Base-by-base conservation (phyloP, 495 filamentous ascomycete genomes). In the Penicillium nucicola region DNA sequence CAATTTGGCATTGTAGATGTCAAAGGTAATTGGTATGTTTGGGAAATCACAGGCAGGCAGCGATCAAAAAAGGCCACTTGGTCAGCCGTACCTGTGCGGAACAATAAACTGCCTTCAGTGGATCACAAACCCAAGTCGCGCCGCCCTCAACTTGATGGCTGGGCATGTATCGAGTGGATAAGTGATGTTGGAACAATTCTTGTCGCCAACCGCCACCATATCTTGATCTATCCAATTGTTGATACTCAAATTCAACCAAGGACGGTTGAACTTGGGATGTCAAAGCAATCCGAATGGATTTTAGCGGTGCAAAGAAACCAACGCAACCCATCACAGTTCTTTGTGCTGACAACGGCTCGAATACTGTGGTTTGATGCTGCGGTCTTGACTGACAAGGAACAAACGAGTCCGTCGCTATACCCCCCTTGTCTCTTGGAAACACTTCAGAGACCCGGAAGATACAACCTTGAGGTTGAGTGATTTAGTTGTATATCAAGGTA, bases 1-100 rank as follows among this genome's bases (percentile, higher is more conserved):
- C 85, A 88, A 62, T 68, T 96, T 41, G 88, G 75, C 9, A 77
- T 93, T 18, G 74, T 95, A 18, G 90, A 95, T 60, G 77, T 81
- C 34, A 58, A 66, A 37, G 91, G 90, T 0, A 71, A 74, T 28
- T 96, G 92, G 92, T 84, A 71, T 56, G 63, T 95, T 4, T 95
- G 86, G 84, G 79, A 90, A 48, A 66, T 95, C 31, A 68, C 70
- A 31, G 73, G 76, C 17, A 55, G 64, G 1, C 66, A 74, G 35
- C 64, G 50, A 25, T 45, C 58, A 33, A 67, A 62, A 34, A 62
- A 60, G 37, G 52, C 61, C 31, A 63, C 54, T 45, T 69, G 57
- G 58, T 39, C 61, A 38, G 52, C 58, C 19, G 49, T 45, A 19
- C 53, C 55, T 42, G 37, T 64, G 13, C 61, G 54, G 33, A 59